phyloP scores from a whole-genome alignment of 805 yeast genomes.

The Sugiyamaella americana region DNA sequence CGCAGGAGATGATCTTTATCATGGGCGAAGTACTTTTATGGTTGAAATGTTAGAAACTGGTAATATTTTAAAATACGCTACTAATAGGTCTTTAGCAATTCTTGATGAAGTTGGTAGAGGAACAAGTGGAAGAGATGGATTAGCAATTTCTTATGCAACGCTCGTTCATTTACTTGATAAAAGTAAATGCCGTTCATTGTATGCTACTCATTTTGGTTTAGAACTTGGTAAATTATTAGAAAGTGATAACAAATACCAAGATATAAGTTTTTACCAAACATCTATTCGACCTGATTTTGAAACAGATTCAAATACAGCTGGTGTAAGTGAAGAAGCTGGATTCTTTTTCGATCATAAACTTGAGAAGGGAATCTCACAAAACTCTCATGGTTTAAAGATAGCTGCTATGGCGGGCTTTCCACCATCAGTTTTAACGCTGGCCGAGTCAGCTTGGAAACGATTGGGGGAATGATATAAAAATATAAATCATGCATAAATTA shows the following conservation, averaged over 20 bases:
- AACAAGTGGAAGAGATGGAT: slow-evolving; percentile 77
- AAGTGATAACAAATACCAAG: slow-evolving; percentile 23
- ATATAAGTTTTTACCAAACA: slow-evolving; percentile 12
- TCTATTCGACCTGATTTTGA: slow-evolving; percentile 10
- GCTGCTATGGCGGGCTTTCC: slow-evolving; percentile 83
- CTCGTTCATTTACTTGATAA: slow-evolving; percentile 46
- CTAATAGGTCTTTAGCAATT: slow-evolving; percentile 62
- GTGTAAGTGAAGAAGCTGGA: slow-evolving; percentile 11
- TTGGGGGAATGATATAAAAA: no score
- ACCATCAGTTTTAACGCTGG: slow-evolving; percentile 45
- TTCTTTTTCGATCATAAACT: slow-evolving; percentile 47
- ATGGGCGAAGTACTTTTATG: slow-evolving; percentile 86
- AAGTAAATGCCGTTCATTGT: slow-evolving; percentile 66
- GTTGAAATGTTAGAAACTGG: slow-evolving; percentile 87
- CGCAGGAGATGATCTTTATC: slow-evolving; percentile 66
- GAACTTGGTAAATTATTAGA: slow-evolving; percentile 43
- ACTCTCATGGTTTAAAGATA: slow-evolving; percentile 71
- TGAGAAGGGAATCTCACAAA: slow-evolving; percentile 59
- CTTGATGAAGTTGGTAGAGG: slow-evolving; percentile 90
- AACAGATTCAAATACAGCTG: neutral
- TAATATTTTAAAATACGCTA: slow-evolving; percentile 57
- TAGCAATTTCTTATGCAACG: slow-evolving; percentile 78
- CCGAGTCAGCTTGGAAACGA: slow-evolving; percentile 29
- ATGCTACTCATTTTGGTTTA: slow-evolving; percentile 80
- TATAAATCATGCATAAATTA: no score